phyloP scores from a whole-genome alignment of 495 filamentous ascomycete genomes.

The Aspergillus avenaceus region DNA sequence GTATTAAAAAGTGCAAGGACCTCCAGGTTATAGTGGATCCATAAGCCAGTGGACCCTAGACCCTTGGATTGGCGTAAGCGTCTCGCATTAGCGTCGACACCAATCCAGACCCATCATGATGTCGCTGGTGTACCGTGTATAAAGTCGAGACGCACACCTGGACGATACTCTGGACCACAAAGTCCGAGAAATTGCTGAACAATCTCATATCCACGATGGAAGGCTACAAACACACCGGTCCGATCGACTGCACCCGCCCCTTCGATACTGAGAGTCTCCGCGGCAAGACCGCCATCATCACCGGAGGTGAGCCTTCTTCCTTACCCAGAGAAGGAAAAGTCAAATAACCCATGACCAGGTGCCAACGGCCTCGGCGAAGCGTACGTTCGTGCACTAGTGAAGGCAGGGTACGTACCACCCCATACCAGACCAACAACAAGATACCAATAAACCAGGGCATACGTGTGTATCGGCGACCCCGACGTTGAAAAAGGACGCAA shows the following conservation, averaged over 20 bases:
- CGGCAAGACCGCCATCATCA: neutral
- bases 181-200: neutral
- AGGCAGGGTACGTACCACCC: constrained; percentile 12
- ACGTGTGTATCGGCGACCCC: constrained; percentile 13
- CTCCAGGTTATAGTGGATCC: too few species aligned
- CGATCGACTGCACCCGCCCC: neutral
- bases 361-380: constrained; percentile 21
- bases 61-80: neutral
- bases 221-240: neutral
- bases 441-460: constrained; percentile 1
- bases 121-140: too few species aligned
- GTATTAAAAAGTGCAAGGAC: too few species aligned
- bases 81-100: neutral
- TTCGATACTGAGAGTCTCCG: neutral
- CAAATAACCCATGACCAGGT: constrained; percentile 4
- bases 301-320: neutral
- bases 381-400: constrained; percentile 17
- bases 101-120: neutral
- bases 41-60: neutral
- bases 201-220: neutral
- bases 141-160: too few species aligned
- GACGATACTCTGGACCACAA: too few species aligned
- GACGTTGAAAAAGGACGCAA: constrained; percentile 5
- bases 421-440: neutral
- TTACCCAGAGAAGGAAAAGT: neutral